These are phyloP conservation scores for Fusarium sterilihyphosum DNA, from an alignment of 2,329 filamentous ascomycete genomes.

Conservation along the genomic window DNA sequence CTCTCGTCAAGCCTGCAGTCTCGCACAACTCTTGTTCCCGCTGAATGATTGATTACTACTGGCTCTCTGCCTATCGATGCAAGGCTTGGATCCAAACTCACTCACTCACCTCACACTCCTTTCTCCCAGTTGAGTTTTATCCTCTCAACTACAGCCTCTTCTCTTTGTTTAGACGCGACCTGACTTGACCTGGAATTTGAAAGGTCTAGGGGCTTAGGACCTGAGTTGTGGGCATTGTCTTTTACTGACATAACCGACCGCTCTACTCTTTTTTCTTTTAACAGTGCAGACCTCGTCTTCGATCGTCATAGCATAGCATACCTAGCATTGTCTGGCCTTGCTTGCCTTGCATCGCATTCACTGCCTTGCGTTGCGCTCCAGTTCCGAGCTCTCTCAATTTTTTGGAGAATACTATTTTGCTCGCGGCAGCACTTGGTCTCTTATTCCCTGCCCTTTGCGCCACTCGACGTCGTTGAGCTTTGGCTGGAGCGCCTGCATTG, in stretches of 20 bases:
- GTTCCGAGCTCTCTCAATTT: constrained; percentile 5
- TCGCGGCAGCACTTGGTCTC: neutral
- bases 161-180: constrained; percentile 31
- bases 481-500: constrained; percentile 17
- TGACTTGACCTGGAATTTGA: constrained; percentile 12
- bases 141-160: constrained; percentile 8
- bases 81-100: constrained; percentile 24
- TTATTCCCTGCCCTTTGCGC: constrained; percentile 16
- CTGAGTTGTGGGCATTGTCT: constrained; percentile 33
- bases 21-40: constrained; percentile 34
- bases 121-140: constrained; percentile 31
- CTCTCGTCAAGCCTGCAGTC: constrained; percentile 3
- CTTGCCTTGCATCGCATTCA: constrained; percentile 22
- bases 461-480: constrained; percentile 31
- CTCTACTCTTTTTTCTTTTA: constrained; percentile 31
- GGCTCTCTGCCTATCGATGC: constrained; percentile 27
- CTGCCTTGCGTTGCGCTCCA: constrained; percentile 18
- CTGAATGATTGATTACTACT: constrained; percentile 34
- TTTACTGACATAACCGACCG: constrained; percentile 41
- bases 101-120: constrained; percentile 21
- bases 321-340: constrained; percentile 3
- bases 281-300: constrained; percentile 25
- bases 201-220: constrained; percentile 25
- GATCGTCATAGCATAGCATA: constrained; percentile 27
- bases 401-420: constrained; percentile 29